A percentile compares a stretch with the other conserved stretches of the same genome.
phyloP scores from a whole-genome alignment of 148 eudicot genomes.

The Rheum nobile region DNA sequence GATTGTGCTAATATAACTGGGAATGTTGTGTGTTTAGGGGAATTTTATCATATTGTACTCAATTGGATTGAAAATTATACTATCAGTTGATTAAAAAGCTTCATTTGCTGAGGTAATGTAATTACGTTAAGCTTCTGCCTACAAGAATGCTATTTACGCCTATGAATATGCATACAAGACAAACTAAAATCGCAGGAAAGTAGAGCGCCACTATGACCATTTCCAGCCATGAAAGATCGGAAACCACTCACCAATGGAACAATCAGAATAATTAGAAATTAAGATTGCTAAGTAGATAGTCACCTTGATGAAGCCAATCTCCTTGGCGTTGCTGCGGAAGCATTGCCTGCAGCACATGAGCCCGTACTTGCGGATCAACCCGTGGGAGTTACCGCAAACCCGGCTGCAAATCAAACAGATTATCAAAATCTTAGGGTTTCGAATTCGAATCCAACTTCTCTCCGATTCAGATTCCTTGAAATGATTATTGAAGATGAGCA shows the following conservation, averaged over 20 bases:
- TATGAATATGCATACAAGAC: not conserved
- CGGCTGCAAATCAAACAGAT: slow-evolving; percentile 6
- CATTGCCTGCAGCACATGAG: slow-evolving; percentile 4
- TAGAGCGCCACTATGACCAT: not conserved
- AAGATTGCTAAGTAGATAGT: not conserved
- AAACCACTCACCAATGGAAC: not conserved
- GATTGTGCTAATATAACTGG: not conserved
- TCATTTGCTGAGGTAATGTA: not conserved
- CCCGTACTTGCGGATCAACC: slow-evolving; percentile 7
- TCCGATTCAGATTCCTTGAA: not conserved
- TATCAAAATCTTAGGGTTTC: not conserved
- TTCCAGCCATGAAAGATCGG: not conserved
- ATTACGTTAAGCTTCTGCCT: not conserved
- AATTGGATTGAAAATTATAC: not conserved
- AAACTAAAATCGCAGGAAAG: not conserved
- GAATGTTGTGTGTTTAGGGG: not conserved
- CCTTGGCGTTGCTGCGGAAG: slow-evolving; percentile 11
- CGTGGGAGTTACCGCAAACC: slow-evolving; percentile 6
- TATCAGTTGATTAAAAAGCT: not conserved
- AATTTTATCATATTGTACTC: not conserved
- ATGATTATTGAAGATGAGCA: not conserved
- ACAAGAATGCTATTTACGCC: not conserved
- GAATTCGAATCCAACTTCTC: not conserved
- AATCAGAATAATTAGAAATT: not conserved
- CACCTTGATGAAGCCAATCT: slow-evolving; percentile 8